Base-by-base conservation (phyloP, 345 rosid genomes). In the Trapa incisa region DNA sequence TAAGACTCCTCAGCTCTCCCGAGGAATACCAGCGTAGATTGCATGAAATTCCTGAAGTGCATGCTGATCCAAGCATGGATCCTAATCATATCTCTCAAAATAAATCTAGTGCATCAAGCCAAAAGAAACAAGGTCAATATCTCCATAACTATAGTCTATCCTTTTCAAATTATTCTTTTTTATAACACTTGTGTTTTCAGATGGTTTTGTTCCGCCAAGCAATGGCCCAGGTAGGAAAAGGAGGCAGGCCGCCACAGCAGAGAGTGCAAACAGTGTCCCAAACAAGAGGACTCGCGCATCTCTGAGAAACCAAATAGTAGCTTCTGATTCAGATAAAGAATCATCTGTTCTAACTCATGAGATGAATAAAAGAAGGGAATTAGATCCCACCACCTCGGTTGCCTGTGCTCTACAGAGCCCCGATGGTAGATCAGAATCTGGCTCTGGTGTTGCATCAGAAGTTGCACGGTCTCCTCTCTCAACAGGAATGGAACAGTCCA, bases 1-100 rank as follows among this genome's bases (percentile, higher is more conserved):
- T 91, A 76, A 84, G 83, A 82, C 87, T 85, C 70, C 79, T 94
- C 74, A 75, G 80, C 61, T 91, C 96, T 33, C 83, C 85, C 16
- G 81, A 81, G 76, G 97, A 86, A 72, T 85, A 76, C 37, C 86
- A 86, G 72, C 83, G 87, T 68, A 83, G 88, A 80, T 70, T 86
- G 75, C 76, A 70, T 67, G 95, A 84, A 72, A 75, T 78, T 75
- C 92, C 92, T 17, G 75, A 76, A 64, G 82, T 94, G 53, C 97
- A 91, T 66, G 36, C 81, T 22, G 97, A 88, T 76, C 84, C 79
- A 39, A 76, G 70, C 64, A 81, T 85, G 89, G 77, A 79, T 76
- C 84, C 85, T 36, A 77, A 75, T 56, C 64, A 67, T 64, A 76
- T 80, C 72, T 80, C 82, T 60, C 80, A 79, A 73, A 82, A 81